A percentile compares a stretch with the other conserved stretches of the same genome.
Conservation (phyloP, 2,329 filamentous ascomycete species). For the Aureobasidium vineae region DNA sequence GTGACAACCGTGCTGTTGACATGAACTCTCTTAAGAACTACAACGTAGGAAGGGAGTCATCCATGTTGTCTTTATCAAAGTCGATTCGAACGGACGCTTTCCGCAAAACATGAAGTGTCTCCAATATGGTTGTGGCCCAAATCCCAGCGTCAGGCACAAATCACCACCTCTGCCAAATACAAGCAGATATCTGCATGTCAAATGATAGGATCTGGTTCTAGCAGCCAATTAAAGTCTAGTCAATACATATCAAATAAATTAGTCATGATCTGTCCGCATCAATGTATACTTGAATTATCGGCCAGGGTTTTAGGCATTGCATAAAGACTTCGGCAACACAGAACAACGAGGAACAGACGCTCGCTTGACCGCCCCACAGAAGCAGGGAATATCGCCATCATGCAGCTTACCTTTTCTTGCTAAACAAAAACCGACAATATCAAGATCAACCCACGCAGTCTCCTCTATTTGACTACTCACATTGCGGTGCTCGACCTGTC, state of each 20-base stretch:
- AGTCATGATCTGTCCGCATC: too few relatives aligned
- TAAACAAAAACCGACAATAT: background rate
- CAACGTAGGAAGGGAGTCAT: background rate
- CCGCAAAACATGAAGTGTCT: too few relatives aligned
- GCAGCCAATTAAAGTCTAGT: background rate
- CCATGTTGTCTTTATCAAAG: background rate
- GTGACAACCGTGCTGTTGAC: fast-evolving
- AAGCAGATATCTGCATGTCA: background rate
- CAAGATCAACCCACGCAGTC: background rate
- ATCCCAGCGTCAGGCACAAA: background rate
- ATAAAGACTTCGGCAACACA: background rate
- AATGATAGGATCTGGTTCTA: background rate
- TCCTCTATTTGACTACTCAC: too few relatives aligned
- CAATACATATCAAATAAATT: background rate
- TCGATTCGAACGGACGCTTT: background rate
- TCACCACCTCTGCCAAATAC: background rate
- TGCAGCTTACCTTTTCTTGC: background rate
- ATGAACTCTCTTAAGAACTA: background rate
- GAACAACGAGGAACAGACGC: background rate
- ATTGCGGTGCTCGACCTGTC: background rate
- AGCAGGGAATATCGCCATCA: background rate
- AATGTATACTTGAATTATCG: background rate
- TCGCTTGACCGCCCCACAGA: background rate
- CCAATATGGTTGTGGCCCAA: too few relatives aligned
- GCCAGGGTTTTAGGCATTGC: background rate